phyloP scores from a whole-genome alignment of 2,329 filamentous ascomycete species.

The Elsinoe batatas region DNA sequence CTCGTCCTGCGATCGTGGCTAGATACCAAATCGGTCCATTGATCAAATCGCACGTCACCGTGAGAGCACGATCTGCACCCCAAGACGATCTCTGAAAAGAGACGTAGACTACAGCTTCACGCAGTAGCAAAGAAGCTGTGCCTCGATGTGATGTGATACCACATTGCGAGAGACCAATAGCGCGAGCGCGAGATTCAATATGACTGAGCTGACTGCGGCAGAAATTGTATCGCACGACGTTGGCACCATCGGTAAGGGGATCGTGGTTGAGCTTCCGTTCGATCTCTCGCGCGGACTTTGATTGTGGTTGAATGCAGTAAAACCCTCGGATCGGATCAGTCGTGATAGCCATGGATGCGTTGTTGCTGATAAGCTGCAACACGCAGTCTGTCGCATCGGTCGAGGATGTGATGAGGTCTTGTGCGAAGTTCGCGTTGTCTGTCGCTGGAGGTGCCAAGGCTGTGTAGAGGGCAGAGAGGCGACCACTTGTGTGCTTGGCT shows the following conservation, averaged over 20 bases:
- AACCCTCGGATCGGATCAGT: slow-evolving; percentile 73
- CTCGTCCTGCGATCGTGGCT: background rate
- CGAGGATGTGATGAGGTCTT: slow-evolving; percentile 49
- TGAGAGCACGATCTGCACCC: slow-evolving; percentile 1
- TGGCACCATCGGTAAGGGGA: slow-evolving; percentile 48
- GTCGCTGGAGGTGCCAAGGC: slow-evolving; percentile 50
- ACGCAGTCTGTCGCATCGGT: slow-evolving; percentile 56
- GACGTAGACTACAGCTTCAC: slow-evolving; percentile 47
- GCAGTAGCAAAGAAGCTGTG: slow-evolving; percentile 60
- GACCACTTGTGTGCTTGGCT: slow-evolving; percentile 61
- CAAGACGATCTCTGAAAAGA: slow-evolving; percentile 10
- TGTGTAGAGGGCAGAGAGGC: slow-evolving; percentile 57
- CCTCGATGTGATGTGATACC: slow-evolving; percentile 52
- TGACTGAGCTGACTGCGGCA: slow-evolving; percentile 53
- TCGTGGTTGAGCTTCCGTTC: slow-evolving; percentile 59
- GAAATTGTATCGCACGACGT: slow-evolving; percentile 47
- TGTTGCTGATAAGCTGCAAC: slow-evolving; percentile 55
- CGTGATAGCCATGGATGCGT: slow-evolving; percentile 47
- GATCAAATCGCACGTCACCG: background rate
- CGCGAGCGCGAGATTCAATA: slow-evolving; percentile 50
- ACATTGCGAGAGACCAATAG: slow-evolving; percentile 53
- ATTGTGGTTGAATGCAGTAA: slow-evolving; percentile 56
- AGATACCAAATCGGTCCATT: slow-evolving; percentile 4
- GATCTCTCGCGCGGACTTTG: slow-evolving; percentile 32
- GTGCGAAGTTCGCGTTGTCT: slow-evolving; percentile 46